Evolutionary conservation across 2,329 filamentous ascomycete species (phyloP), one percentile per base, ranked within the genome.

Genomic region (Polytolypa hystricis): DNA sequence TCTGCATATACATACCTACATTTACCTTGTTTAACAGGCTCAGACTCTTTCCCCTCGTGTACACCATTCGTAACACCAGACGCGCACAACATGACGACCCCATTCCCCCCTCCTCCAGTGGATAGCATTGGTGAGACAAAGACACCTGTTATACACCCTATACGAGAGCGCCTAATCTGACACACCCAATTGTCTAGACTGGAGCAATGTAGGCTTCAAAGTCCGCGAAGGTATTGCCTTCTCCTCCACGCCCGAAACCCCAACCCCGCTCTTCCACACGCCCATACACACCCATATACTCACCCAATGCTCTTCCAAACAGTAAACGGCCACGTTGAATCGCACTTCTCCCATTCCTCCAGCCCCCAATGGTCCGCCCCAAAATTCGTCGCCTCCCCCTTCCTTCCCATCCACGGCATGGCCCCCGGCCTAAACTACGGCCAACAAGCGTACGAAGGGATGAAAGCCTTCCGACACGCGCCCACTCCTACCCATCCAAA

Each of bases 371-470:
- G 87, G 87, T 75, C 79, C 0, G 60, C 77, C 10, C 85, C 84
- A 17, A 66, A 73, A 45, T 93, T 93, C 64, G 77, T 95, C 42
- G 64, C 75, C 42, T 84, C 89, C 51, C 89, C 89, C 5, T 87
- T 73, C 67, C 75, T 96, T 50, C 79, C 79, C 47, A 78, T 96
- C 55, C 89, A 96, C 62, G 91, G 89, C 60, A 91, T 98, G 84
- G 80, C 87, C 0, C 87, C 91, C 0, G 89, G 78, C 29, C 75
- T 96, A 47, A 98, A 98, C 71, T 98, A 98, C 61, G 86, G 89
- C 40, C 86, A 94, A 57, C 91, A 96, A 66, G 89, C 85, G 52
- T 98, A 93, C 69, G 91, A 98, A 60, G 91, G 91, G n/a, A 77
- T 96, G 58, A 96, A 96, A 64, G 87, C 89, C 38, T 95, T 95